phyloP scores from a whole-genome alignment of 352 stramenopile species.

The Globisporangium orthogonon region DNA sequence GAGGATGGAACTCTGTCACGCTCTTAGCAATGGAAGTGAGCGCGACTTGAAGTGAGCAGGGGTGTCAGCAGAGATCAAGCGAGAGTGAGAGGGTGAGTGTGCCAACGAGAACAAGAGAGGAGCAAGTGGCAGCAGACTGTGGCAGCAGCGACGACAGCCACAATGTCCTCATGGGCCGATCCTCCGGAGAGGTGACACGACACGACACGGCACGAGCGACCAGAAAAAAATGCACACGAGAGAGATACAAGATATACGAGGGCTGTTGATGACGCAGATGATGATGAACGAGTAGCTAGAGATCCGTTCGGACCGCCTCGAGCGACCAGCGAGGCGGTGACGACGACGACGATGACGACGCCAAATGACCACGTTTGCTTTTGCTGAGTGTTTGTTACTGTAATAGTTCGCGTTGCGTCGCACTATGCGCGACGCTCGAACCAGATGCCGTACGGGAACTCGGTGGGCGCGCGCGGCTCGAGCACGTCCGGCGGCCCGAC shows the following conservation, averaged over 20 bases:
- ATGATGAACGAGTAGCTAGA: background rate
- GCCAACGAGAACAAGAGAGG: too few relatives aligned
- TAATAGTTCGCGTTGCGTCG: background rate
- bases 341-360: background rate
- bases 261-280: background rate
- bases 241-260: too few relatives aligned
- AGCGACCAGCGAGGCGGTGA: background rate
- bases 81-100: too few relatives aligned
- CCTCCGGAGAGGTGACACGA: background rate
- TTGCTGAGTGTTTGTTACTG: background rate
- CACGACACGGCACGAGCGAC: background rate
- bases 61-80: too few relatives aligned
- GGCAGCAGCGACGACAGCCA: too few relatives aligned
- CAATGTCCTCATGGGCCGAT: too few relatives aligned
- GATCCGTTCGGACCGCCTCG: background rate
- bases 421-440: conserved; percentile 12
- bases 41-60: too few relatives aligned
- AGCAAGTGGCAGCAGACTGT: too few relatives aligned
- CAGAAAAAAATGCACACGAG: background rate
- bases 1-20: background rate
- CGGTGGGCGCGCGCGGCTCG: conserved; percentile 31
- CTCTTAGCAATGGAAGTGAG: too few relatives aligned
- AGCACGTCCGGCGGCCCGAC: conserved; percentile 57
- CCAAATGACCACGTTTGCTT: background rate
- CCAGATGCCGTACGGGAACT: conserved; percentile 61